Evolutionary conservation across 2,329 filamentous ascomycete genomes (phyloP).

Genomic region (Talaromyces marneffei): DNA sequence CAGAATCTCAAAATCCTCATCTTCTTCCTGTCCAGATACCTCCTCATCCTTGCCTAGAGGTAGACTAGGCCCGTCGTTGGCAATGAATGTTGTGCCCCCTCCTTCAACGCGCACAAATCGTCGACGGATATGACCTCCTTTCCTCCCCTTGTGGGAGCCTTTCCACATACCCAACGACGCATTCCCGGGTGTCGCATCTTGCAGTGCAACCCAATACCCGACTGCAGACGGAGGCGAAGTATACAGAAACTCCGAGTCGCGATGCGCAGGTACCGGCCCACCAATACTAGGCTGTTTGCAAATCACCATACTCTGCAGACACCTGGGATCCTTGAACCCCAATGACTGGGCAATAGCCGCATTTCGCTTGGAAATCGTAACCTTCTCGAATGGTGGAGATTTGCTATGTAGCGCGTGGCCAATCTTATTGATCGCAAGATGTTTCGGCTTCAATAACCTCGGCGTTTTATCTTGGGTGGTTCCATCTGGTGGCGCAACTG

Average conservation of each 20-base stretch:
- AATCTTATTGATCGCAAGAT: slow-evolving; percentile 83
- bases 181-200: slow-evolving; percentile 81
- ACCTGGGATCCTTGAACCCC: slow-evolving; percentile 68
- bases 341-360: slow-evolving; percentile 62
- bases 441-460: slow-evolving; percentile 68
- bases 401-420: slow-evolving; percentile 69
- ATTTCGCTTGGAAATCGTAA: slow-evolving; percentile 46
- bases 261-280: slow-evolving; percentile 81
- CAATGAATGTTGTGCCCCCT: slow-evolving; percentile 61
- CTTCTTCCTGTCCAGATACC: slow-evolving; percentile 30
- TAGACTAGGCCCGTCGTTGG: slow-evolving; percentile 62
- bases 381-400: slow-evolving; percentile 58
- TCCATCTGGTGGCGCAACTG: slow-evolving; percentile 49
- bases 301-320: slow-evolving; percentile 94
- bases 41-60: slow-evolving; percentile 49
- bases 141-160: slow-evolving; percentile 60
- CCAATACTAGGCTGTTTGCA: slow-evolving; percentile 98
- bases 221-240: slow-evolving; percentile 83
- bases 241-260: slow-evolving; percentile 89
- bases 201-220: slow-evolving; percentile 95
- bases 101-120: slow-evolving; percentile 59
- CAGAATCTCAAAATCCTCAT: slow-evolving; percentile 64
- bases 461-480: slow-evolving; percentile 47
- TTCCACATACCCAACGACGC: slow-evolving; percentile 82
- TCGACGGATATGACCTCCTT: slow-evolving; percentile 61